A percentile compares a stretch with the other conserved stretches of the same genome.
These are phyloP conservation scores for Persicaria tinctoria DNA, from an alignment of 148 eudicot genomes.

Conservation along the genomic window DNA sequence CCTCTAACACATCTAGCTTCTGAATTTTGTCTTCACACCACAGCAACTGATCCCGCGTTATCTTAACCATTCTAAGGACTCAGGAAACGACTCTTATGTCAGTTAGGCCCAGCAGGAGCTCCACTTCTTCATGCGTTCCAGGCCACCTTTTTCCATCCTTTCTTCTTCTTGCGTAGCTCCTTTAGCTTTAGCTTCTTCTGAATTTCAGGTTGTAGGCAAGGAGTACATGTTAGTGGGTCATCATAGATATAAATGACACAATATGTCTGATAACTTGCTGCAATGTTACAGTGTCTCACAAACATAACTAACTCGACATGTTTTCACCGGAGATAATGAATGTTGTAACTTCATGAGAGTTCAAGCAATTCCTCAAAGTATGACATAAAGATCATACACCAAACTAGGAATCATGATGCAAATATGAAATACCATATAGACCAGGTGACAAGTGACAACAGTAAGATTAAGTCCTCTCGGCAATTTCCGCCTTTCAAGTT, in stretches of 20 bases:
- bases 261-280: not conserved
- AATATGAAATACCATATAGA: not conserved
- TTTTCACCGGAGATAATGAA: not conserved
- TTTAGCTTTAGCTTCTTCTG: slow-evolving; percentile 83
- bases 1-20: slow-evolving; percentile 47
- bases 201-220: slow-evolving; percentile 15
- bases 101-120: slow-evolving; percentile 59
- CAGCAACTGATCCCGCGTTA: slow-evolving; percentile 71
- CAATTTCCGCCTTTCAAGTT: not conserved
- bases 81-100: slow-evolving; percentile 62
- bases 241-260: not conserved
- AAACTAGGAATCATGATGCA: not conserved
- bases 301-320: not conserved
- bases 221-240: not conserved
- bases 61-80: slow-evolving; percentile 54
- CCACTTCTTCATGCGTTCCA: slow-evolving; percentile 48
- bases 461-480: not conserved
- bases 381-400: not conserved
- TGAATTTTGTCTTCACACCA: slow-evolving; percentile 95
- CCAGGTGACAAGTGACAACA: not conserved
- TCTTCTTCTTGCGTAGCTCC: slow-evolving; percentile 63
- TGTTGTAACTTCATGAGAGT: not conserved
- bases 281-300: not conserved
- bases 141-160: slow-evolving; percentile 86
- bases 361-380: not conserved